Base-by-base conservation (phyloP, 2,329 filamentous ascomycete genomes). In the Paraphoma sp. region DNA sequence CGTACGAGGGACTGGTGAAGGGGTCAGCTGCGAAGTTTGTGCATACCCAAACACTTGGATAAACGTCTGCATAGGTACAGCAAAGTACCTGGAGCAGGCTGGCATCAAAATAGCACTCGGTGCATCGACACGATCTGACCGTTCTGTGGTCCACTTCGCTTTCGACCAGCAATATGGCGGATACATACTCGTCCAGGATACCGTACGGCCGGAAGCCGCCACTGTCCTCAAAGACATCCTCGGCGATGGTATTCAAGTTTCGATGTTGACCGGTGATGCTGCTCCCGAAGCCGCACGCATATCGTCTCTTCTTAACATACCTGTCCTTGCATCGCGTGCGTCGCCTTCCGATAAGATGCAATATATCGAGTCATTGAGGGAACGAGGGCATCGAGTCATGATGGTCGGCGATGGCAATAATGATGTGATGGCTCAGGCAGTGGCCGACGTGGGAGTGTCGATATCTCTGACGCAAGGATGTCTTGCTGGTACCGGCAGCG, bases 391-490 rank as follows among this genome's bases (percentile, higher is more conserved):
- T 17, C 33, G 17, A 14, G 56, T 59, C 10, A 43, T 49, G n/a
- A 59, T 59, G 53, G 53, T 50, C 16, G 48, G 56, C 18, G 56
- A 55, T 23, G 53, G 53, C 6, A 41, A 55, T 4, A 59, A 59
- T 18, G 56, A 55, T 30, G 31, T 46, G 1, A 42, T 52, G 8
- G 56, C 56, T 6, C 52, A 56, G 36, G 53, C 49, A 18, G 44
- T 31, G 31, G 56, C 56, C 4, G 46, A 56, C 18, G 53, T 59
- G 2, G 56, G 56, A 10, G 31, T 59, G 10, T 56, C 48, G n/a
- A 48, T 56, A 38, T 59, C 56, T 8, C 41, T 45, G 6, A 41
- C 48, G 10, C 56, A 59, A 36, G 56, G 49, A 1, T 55, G 30
- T 17, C 45, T 59, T n/a, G 28, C 48, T 12, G 41, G 56, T 29